These are phyloP conservation scores for Dothiorella sarmentorum DNA, from an alignment of 2,329 filamentous ascomycete genomes.

Conservation along the genomic window DNA sequence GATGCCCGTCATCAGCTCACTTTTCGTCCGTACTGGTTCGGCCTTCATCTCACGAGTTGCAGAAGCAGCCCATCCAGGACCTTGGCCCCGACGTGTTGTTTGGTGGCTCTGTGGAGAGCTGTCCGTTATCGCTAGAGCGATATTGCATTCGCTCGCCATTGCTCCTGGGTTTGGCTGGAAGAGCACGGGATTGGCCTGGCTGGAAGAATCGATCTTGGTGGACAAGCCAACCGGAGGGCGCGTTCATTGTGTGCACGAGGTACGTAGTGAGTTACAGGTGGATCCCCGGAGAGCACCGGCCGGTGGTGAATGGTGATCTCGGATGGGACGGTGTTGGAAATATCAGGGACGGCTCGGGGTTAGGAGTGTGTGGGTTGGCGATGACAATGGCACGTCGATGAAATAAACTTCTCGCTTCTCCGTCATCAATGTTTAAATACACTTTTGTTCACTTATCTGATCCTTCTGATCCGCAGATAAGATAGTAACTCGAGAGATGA, in stretches of 20 bases:
- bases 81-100: not conserved
- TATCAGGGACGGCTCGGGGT: not conserved
- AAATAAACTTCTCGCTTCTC: constrained; percentile 8
- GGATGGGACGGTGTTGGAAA: not conserved
- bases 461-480: constrained; percentile 11
- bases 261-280: not conserved
- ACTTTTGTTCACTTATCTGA: not conserved
- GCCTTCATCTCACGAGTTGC: not conserved
- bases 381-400: not conserved
- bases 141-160: constrained; percentile 4
- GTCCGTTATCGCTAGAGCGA: not conserved
- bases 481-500: no score
- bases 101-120: not conserved
- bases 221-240: constrained; percentile 10
- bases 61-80: not conserved
- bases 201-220: constrained; percentile 16
- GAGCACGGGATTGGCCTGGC: constrained; percentile 10
- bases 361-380: not conserved
- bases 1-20: not conserved
- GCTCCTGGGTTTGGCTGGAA: not conserved
- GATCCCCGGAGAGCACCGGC: not conserved
- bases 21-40: not conserved
- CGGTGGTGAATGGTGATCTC: not conserved
- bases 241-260: constrained; percentile 1
- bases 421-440: not conserved